Base-by-base conservation (phyloP, 345 rosid genomes). In the Clarkia xantiana region DNA sequence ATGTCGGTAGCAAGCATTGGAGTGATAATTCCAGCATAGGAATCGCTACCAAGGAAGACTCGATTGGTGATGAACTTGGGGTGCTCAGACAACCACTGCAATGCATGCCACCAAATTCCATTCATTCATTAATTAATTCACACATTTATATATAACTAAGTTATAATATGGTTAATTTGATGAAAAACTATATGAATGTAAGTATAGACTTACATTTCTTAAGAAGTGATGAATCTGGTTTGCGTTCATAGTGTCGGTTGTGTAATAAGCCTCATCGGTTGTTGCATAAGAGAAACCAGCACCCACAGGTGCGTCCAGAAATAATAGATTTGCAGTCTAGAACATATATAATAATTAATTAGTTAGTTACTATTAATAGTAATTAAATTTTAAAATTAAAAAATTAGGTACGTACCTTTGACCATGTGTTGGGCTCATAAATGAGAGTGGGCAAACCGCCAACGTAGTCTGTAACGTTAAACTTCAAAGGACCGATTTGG, bases 221-320 rank as follows among this genome's bases (percentile, higher is more conserved):
- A 70, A 42, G 54, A 70, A 70, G 6, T 44, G 14, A 18, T 62
- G 57, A 11, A 45, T 17, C 29, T 66, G 68, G 17, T 11, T 18
- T 17, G 67, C 70, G 9, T 68, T 10, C 49, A 25, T 17, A 15
- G 62, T 46, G 49, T 70, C 75, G 0, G 71, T 58, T 17, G 65
- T 45, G 16, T 51, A 22, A 53, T 57, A 70, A 22, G 54, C 65
- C 6, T 34, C 62, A 7, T 49, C 10, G 1, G 57, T 52, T 19
- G 56, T 60, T 40, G 73, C 53, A 42, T 64, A 69, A 13, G 66
- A 60, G 39, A 68, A 68, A 0, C 73, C 69, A 15, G 66, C 49
- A 3, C 71, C 71, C 22, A 67, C 71, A 13, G 72, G 72, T 13
- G 63, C 57, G 18, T 62, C 72, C 16, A 62, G 14, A 44, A 62